Evolutionary conservation across 139 green algal species (phyloP), one percentile per base, ranked within the genome.

Genomic region (Coelastrella sp.): DNA sequence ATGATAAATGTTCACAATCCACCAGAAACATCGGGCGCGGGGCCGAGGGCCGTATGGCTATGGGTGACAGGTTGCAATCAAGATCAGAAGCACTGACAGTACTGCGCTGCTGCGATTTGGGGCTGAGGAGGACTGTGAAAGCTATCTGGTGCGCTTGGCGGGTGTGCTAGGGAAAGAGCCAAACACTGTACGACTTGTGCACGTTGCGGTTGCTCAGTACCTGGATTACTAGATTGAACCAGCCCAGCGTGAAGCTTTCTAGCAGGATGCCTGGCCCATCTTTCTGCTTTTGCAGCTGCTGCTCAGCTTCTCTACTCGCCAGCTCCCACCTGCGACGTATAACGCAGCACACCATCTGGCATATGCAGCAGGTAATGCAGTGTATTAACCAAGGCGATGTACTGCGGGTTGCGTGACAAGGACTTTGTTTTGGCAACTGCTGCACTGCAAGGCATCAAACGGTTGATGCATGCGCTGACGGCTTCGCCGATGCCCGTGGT

Each of bases 221-320:
- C 73, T 71, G 60, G 59, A 83, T 58, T 11, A 90, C 3, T 58
- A 90, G 68, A 19, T 90, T 90, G n/a, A 90, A 57, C 86, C 86
- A 90, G 74, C 86, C 86, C 7, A 90, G 74, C 0, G 75, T 90
- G 74, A 90, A 84, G 59, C 14, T 71, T 59, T 90, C 86, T 10
- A 90, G 20, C 75, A 90, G 13, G 10, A 20, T 16, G 2, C 74
- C 86, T 57, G 83, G 66, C 4, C 64, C 23, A 64, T 64, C 75
- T 32, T 73, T 61, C 75, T 85, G 86, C 4, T 90, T 74, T 64
- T 84, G 86, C 60, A 90, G 32, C 59, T 90, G 58, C 73, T 32
- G 77, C 0, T 59, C 19, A 5, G 86, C 75, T 13, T 84, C 59
- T 19, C 74, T 60, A 47, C 60, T 85, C 6, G 57, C 86, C 86